Base-by-base conservation (phyloP, 352 stramenopile genomes). In the Globisporangium recalcitrans region DNA sequence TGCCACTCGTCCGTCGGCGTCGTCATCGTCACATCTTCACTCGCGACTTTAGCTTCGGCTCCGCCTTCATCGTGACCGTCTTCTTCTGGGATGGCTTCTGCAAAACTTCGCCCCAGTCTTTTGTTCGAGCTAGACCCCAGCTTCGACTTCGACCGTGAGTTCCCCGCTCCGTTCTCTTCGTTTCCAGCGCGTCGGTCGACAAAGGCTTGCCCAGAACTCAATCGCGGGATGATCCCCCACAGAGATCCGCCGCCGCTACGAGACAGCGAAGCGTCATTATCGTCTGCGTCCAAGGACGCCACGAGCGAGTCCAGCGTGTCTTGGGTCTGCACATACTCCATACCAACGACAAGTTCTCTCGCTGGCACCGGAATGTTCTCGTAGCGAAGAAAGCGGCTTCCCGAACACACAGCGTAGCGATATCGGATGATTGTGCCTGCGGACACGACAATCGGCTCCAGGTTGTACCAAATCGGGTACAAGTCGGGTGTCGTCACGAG, bases 401-500 rank as follows among this genome's bases (percentile, higher is more conserved):
- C 85, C 0, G 85, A 85, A 62, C 83, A 96, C 27, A 97, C 71
- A 2, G 82, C 87, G 60, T 96, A 97, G 58, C 85, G 81, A 63
- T 96, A 97, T 22, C 70, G 80, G 46, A 96, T 77, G 22, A 80
- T 74, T 1, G 82, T 74, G 31, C 74, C 82, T 0, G 80, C 69
- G 13, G 80, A 82, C 46, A 88, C 73, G 38, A 92, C 52, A 3
- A 96, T 74, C 2, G 87, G 85, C 53, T 93, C 85, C 26, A 91
- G 62, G 63, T 95, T 96, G 75, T 95, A 96, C 87, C 87, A 96
- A 49, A 94, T 88, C 27, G 87, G 87, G 64, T 88, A 94, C 68
- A 94, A 67, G 29, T 96, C 85, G 19, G 85, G 85, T 38, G 85
- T 96, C 1, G 87, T 96, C 13, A 96, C 85, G 27, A 96, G 69